A percentile compares a stretch with the other conserved stretches of the same genome.
Conservation (phyloP, 768 basidiomycete species). For the Amanita rubescens region DNA sequence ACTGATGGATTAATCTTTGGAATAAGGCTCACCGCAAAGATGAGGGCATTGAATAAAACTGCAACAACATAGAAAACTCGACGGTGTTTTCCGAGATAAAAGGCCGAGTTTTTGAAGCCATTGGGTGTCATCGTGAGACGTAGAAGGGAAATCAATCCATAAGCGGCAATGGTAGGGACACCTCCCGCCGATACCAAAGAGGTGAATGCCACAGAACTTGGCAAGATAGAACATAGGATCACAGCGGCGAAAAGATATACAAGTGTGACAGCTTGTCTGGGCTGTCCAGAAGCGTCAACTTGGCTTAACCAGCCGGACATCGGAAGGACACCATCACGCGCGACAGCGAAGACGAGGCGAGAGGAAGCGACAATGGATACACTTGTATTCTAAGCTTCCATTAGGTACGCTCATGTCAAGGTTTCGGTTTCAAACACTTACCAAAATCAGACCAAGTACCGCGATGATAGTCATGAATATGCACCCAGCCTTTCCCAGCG, state of each 20-base stretch:
- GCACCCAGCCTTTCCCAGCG: constrained; percentile 71
- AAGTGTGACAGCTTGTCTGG: constrained; percentile 79
- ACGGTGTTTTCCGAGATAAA: constrained; percentile 59
- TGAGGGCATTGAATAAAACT: constrained; percentile 61
- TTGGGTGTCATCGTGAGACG: constrained; percentile 74
- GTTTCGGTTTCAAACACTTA: constrained; percentile 23
- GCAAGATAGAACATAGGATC: constrained; percentile 82
- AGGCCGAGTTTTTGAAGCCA: constrained; percentile 66
- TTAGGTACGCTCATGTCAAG: background rate
- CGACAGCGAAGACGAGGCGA: constrained; percentile 84
- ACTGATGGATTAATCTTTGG: constrained; percentile 1
- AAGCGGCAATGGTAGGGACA: constrained; percentile 83
- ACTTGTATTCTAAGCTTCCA: constrained; percentile 60
- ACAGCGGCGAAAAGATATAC: constrained; percentile 72
- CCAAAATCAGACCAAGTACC: constrained; percentile 77
- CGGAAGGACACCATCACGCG: constrained; percentile 90
- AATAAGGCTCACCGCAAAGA: constrained; percentile 54
- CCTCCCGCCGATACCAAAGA: constrained; percentile 84
- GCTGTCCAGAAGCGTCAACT: constrained; percentile 66
- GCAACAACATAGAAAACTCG: constrained; percentile 65
- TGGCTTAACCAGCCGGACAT: constrained; percentile 75
- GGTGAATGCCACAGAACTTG: constrained; percentile 88
- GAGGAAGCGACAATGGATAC: constrained; percentile 86
- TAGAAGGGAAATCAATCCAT: constrained; percentile 73
- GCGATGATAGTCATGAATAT: constrained; percentile 87